These are phyloP conservation scores for Phytophthora tentaculata DNA, from an alignment of 352 stramenopile species.

Conservation along the genomic window DNA sequence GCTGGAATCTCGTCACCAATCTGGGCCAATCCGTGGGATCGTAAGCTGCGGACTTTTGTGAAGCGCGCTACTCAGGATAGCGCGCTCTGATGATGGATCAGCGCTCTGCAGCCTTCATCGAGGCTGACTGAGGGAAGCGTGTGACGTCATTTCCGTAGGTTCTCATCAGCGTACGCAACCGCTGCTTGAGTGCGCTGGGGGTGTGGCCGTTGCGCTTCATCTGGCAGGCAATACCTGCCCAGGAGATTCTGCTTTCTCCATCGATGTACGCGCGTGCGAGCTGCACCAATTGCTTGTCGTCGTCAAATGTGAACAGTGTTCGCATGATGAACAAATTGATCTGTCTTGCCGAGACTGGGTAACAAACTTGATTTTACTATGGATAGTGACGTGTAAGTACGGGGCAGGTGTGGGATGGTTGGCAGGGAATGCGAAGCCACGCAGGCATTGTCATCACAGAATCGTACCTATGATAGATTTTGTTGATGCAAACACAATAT, in stretches of 20 bases:
- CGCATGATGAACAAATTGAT: not conserved
- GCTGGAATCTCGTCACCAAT: no score
- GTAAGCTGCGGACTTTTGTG: no score
- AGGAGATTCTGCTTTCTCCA: not conserved
- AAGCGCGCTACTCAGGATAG: no score
- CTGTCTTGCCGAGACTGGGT: not conserved
- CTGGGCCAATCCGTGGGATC: no score
- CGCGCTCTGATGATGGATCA: no score
- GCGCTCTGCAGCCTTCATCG: no score
- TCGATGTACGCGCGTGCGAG: not conserved
- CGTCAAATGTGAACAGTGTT: constrained; percentile 10
- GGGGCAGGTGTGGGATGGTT: no score
- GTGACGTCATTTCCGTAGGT: not conserved
- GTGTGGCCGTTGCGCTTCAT: not conserved
- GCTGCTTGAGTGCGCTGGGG: not conserved
- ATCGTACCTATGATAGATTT: not conserved
- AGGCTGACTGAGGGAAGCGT: not conserved
- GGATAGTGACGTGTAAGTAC: not conserved
- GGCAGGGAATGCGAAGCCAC: not conserved
- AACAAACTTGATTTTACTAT: not conserved
- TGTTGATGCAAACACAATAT: constrained; percentile 20
- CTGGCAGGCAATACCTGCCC: not conserved
- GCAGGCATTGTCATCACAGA: not conserved
- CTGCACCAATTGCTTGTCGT: constrained; percentile 14
- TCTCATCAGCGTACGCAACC: not conserved